Evolutionary conservation across 306 rosid genomes (phyloP).

Genomic region (Castanopsis chinensis): DNA sequence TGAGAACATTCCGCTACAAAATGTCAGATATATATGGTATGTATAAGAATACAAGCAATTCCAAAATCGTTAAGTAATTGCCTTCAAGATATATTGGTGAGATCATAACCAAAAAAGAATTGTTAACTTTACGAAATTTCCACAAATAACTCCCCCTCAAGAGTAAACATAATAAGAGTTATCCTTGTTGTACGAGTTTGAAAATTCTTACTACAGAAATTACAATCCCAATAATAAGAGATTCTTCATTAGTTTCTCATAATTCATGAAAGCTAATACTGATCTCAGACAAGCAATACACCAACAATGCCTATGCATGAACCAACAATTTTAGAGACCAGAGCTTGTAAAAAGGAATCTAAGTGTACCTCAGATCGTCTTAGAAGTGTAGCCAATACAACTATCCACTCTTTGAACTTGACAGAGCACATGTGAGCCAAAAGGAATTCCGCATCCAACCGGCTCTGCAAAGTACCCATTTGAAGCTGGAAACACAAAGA

Average conservation of each 20-base stretch:
- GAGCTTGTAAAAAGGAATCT: constrained; percentile 13
- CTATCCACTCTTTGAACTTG: constrained; percentile 98
- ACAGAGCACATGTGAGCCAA: constrained; percentile 95
- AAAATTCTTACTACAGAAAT: neutral
- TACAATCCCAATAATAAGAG: neutral
- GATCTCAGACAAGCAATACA: neutral
- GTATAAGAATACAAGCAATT: too few relatives aligned
- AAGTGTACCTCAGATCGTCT: constrained; percentile 81
- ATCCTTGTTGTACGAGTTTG: neutral
- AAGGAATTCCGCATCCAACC: constrained; percentile 95
- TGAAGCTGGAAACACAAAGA: constrained; percentile 66
- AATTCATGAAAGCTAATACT: neutral
- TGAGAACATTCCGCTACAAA: neutral
- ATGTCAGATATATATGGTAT: neutral
- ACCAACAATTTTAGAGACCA: constrained; percentile 14
- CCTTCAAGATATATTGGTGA: neutral
- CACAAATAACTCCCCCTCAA: neutral
- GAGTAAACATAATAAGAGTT: neutral
- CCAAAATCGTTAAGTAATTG: too few relatives aligned
- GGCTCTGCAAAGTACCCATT: constrained; percentile 84
- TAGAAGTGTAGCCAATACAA: constrained; percentile 87
- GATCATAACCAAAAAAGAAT: neutral
- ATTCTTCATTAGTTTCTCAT: neutral
- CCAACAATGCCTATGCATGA: neutral
- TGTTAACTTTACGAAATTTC: neutral